Percentiles rank a stretch among this genome's conserved stretches.
Evolutionary conservation across 768 basidiomycete species (phyloP).

Genomic region (Trametes gibbosa): DNA sequence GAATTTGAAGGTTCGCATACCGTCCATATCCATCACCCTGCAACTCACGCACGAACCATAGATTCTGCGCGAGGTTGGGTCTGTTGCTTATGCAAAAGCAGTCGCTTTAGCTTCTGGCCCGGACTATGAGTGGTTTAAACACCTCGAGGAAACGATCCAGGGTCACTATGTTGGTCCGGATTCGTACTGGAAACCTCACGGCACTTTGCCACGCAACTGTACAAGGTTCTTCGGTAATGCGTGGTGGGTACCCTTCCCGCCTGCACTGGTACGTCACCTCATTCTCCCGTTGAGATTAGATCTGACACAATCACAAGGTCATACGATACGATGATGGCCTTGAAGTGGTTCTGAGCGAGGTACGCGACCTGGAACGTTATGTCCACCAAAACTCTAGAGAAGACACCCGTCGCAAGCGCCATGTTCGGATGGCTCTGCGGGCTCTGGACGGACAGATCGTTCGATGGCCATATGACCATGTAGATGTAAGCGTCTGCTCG

Average conservation of each 20-base stretch:
- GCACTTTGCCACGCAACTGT: conserved; percentile 32
- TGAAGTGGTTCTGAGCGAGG: conserved; percentile 43
- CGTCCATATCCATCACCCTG: not conserved
- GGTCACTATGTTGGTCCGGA: conserved; percentile 66
- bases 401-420: conserved; percentile 47
- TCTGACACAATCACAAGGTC: conserved; percentile 38
- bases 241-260: conserved; percentile 81
- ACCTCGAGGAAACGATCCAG: conserved; percentile 53
- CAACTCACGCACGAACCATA: conserved; percentile 24
- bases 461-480: conserved; percentile 61
- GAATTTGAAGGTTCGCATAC: conserved; percentile 62
- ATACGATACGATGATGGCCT: conserved; percentile 67
- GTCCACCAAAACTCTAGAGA: conserved; percentile 57
- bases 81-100: conserved; percentile 50
- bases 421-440: conserved; percentile 61
- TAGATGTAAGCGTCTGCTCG: conserved; percentile 38
- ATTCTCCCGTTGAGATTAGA: not conserved
- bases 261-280: conserved; percentile 50
- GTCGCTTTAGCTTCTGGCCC: conserved; percentile 45
- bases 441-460: conserved; percentile 63
- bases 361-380: conserved; percentile 54
- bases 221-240: conserved; percentile 68
- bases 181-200: conserved; percentile 57
- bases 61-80: conserved; percentile 75
- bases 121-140: conserved; percentile 43